Evolutionary conservation across 164 flowering plant species (phyloP), one percentile per base, ranked within the genome.

Genomic region (Hamamelis virginiana): DNA sequence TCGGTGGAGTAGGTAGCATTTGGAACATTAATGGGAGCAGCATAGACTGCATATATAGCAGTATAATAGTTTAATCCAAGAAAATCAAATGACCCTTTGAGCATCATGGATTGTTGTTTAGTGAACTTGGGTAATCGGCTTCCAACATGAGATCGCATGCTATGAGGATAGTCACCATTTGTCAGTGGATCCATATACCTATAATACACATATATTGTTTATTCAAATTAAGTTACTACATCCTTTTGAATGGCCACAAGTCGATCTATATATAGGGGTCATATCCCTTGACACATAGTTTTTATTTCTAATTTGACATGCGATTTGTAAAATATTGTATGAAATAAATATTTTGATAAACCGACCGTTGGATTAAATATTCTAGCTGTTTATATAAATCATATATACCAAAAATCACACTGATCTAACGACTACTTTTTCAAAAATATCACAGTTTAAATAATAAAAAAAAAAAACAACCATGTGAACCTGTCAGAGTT

Each of bases 21-120:
- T 23, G 5, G 45, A 11, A 21, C 16, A n/a, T 57, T 52, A 11
- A 38, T 23, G 3, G n/a, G 15, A 26, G 73, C 69, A 14, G 61
- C 65, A 71, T 70, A 16, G 11, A 56, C 63, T 59, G 75, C 80
- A 58, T 79, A 81, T 25, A 52, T 33, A 26, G 84, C 60, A 14
- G 82, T 75, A 60, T 83, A 83, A 51, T 79, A 80, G 64, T 84
- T 84, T 12, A 84, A 48, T 25, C 85, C 87, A 8, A 84, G 50
- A 62, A 81, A 83, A 68, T 83, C 82, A 63, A 77, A 74, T 9
- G 87, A 80, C 15, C 82, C 82, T 43, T 72, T 77, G 1, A 83
- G 10, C 71, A 81, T 25, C 52, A 41, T 18, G 1, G 83, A 79
- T 60, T 89, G 74, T 45, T 80, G 70, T n/a, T 63, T 33, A 1